Evolutionary conservation across 2,329 filamentous ascomycete genomes (phyloP).

Genomic region (Hymenoscyphus infarciens): DNA sequence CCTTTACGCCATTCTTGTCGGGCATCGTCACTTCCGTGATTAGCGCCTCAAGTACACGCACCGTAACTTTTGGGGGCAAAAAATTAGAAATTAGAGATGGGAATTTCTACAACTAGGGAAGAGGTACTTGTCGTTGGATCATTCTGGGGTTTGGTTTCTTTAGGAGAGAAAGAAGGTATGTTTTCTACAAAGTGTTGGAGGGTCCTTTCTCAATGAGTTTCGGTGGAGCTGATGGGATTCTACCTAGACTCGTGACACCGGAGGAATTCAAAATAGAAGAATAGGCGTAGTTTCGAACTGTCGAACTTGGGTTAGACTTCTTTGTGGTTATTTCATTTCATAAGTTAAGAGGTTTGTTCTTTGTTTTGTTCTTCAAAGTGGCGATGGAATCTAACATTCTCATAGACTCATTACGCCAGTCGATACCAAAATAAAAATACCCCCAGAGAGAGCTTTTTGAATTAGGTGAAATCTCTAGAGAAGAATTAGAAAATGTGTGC

Average conservation of each 20-base stretch:
- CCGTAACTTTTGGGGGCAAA: neutral
- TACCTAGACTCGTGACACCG: neutral
- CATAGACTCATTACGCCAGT: neutral
- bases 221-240: neutral
- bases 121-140: neutral
- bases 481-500: neutral
- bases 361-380: neutral
- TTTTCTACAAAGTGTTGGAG: neutral
- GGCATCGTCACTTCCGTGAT: neutral
- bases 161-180: neutral
- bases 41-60: neutral
- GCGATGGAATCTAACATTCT: neutral
- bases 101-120: neutral
- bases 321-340: neutral
- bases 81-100: neutral
- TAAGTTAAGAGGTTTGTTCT: neutral
- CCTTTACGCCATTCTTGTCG: neutral
- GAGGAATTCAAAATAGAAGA: too few species aligned
- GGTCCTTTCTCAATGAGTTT: neutral
- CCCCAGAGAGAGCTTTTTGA: neutral
- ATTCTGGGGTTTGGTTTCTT: neutral
- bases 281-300: neutral
- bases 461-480: neutral
- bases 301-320: neutral
- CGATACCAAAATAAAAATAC: neutral